Conservation (phyloP, 371 early-diverging fungal species). For the Apophysomyces variabilis region DNA sequence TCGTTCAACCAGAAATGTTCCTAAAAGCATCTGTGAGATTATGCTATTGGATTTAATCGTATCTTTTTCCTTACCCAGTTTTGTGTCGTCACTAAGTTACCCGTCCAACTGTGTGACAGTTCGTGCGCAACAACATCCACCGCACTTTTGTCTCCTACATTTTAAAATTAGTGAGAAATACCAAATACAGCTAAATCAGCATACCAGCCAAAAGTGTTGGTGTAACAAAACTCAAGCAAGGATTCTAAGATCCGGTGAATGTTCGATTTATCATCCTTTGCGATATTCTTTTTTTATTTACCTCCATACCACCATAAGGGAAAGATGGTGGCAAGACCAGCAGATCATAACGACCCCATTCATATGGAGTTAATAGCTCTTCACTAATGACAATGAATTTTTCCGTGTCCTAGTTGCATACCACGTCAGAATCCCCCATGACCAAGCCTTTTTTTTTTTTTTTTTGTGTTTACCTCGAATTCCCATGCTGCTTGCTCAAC, state of each 20-base stretch:
- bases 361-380: slow-evolving; percentile 86
- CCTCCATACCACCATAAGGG: slow-evolving; percentile 98
- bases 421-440: neutral
- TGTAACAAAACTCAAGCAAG: slow-evolving; percentile 90
- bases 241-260: slow-evolving; percentile 60
- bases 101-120: slow-evolving; percentile 96
- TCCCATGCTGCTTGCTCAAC: slow-evolving; percentile 93
- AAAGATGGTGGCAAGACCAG: slow-evolving; percentile 84
- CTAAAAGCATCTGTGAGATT: slow-evolving; percentile 12
- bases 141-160: slow-evolving; percentile 79
- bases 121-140: slow-evolving; percentile 99
- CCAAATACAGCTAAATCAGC: neutral
- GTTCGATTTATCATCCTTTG: neutral
- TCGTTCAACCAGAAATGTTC: slow-evolving; percentile 94
- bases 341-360: slow-evolving; percentile 97
- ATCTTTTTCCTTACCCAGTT: slow-evolving; percentile 72
- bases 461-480: slow-evolving; percentile 61
- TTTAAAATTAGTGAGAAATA: neutral
- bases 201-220: slow-evolving; percentile 88
- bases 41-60: neutral
- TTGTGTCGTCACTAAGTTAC: slow-evolving; percentile 91
- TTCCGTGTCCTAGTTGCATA: slow-evolving; percentile 72
- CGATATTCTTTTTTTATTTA: slow-evolving; percentile 15
- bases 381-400: slow-evolving; percentile 86
- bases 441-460: neutral